phyloP scores from a whole-genome alignment of 352 stramenopile genomes.

The Phytopythium mirpurense region DNA sequence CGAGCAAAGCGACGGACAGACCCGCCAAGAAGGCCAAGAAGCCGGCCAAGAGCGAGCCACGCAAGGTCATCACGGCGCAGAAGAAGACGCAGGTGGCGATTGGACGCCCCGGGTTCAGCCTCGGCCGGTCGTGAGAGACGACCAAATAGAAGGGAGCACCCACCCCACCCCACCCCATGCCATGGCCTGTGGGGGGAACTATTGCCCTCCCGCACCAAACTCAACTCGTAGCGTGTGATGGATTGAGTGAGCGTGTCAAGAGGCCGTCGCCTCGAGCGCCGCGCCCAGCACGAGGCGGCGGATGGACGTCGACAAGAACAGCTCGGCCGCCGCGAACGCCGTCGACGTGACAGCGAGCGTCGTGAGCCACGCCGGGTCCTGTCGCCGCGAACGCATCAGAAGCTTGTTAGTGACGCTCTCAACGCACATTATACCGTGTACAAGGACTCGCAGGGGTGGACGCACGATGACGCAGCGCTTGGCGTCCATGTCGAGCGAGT shows the following conservation, averaged over 20 bases:
- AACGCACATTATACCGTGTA: too few species aligned
- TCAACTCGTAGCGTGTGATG: background rate
- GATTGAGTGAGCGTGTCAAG: background rate
- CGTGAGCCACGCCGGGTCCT: slow-evolving; percentile 34
- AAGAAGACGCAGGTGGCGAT: slow-evolving; percentile 82
- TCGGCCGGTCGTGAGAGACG: slow-evolving; percentile 50
- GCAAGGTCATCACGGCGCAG: slow-evolving; percentile 44
- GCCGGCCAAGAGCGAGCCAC: slow-evolving; percentile 19
- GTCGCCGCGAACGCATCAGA: slow-evolving; percentile 1
- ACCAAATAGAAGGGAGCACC: background rate
- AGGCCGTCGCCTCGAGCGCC: background rate
- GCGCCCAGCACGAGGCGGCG: slow-evolving; percentile 16
- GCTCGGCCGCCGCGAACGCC: slow-evolving; percentile 34
- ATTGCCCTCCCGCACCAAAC: background rate
- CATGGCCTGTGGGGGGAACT: too few species aligned
- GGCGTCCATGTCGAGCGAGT: slow-evolving; percentile 32
- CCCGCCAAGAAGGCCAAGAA: slow-evolving; percentile 27
- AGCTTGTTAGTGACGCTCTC: too few species aligned
- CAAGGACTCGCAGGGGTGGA: too few species aligned
- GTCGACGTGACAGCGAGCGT: slow-evolving; percentile 27
- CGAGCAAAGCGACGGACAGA: slow-evolving; percentile 4
- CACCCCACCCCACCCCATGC: too few species aligned
- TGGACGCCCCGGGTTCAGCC: slow-evolving; percentile 71
- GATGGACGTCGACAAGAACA: slow-evolving; percentile 32
- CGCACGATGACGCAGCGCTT: slow-evolving; percentile 57